Percentiles rank a stretch among this genome's conserved stretches.
These are phyloP conservation scores for Microbotryum violaceum DNA, from an alignment of 1,284 basidiomycete species.

Conservation along the genomic window DNA sequence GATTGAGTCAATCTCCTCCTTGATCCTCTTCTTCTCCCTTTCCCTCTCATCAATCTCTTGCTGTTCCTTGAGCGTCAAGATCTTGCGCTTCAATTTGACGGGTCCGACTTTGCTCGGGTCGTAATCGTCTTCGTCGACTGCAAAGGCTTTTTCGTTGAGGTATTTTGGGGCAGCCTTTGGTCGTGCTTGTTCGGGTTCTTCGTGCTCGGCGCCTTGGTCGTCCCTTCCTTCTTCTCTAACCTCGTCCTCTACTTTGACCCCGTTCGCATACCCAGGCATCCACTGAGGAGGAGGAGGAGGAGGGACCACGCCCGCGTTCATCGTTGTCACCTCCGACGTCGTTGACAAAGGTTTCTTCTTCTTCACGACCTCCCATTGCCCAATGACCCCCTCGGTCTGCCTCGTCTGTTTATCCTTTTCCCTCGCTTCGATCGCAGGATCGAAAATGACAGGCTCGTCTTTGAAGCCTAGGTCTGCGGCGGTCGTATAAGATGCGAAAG, in stretches of 20 bases:
- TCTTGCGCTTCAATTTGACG: slow-evolving; percentile 25
- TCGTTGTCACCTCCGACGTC: background rate
- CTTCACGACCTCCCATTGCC: slow-evolving; percentile 70
- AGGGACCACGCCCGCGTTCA: background rate
- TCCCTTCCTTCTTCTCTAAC: slow-evolving; percentile 2
- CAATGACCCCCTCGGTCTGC: slow-evolving; percentile 61
- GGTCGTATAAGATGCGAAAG: slow-evolving; percentile 76
- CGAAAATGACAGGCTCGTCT: slow-evolving; percentile 56
- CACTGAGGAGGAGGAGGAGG: background rate
- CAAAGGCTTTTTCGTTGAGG: slow-evolving; percentile 17
- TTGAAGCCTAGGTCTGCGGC: slow-evolving; percentile 69
- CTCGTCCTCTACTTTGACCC: background rate
- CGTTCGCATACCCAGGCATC: background rate
- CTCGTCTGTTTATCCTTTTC: slow-evolving; percentile 53
- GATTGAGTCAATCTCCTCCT: slow-evolving; percentile 8
- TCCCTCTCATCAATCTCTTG: slow-evolving; percentile 10
- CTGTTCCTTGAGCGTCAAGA: slow-evolving; percentile 28
- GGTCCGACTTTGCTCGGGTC: slow-evolving; percentile 20
- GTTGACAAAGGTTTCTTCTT: slow-evolving; percentile 35
- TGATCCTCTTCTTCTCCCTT: slow-evolving; percentile 1
- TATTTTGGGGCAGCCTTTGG: background rate
- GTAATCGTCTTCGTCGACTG: slow-evolving; percentile 21
- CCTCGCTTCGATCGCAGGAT: slow-evolving; percentile 44
- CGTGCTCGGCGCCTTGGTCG: slow-evolving; percentile 4
- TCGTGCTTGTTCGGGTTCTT: background rate